Evolutionary conservation across 768 basidiomycete genomes (phyloP).

Genomic region (Amanita brunnescens): DNA sequence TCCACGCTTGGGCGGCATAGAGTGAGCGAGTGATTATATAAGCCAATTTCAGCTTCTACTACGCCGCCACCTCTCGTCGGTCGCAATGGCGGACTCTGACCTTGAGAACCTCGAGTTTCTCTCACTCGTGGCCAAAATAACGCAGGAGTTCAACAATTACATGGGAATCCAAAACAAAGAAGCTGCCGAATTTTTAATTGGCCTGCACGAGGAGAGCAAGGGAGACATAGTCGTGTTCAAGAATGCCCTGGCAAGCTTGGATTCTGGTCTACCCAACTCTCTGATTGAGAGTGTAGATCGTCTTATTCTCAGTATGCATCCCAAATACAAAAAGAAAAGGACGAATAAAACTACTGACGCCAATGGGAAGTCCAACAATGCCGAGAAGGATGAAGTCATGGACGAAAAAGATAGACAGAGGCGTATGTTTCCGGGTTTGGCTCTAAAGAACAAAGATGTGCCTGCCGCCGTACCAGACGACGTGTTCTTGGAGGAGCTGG

Average conservation of each 20-base stretch:
- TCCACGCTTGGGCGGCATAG: slow-evolving; percentile 39
- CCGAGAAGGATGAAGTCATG: slow-evolving; percentile 24
- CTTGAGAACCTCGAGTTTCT: slow-evolving; percentile 91
- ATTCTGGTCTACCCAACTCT: slow-evolving; percentile 81
- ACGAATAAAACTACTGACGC: slow-evolving; percentile 28
- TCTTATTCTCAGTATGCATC: slow-evolving; percentile 89
- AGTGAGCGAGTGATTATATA: slow-evolving; percentile 8
- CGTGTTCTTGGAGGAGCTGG: slow-evolving; percentile 79
- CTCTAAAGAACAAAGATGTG: slow-evolving; percentile 69
- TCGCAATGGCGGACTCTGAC: slow-evolving; percentile 58
- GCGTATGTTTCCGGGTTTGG: slow-evolving; percentile 86
- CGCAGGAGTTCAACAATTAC: slow-evolving; percentile 89
- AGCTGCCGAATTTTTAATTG: slow-evolving; percentile 90
- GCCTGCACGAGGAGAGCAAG: slow-evolving; percentile 78
- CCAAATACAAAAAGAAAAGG: slow-evolving; percentile 80
- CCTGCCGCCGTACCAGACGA: slow-evolving; percentile 59
- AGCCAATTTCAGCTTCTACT: slow-evolving; percentile 3
- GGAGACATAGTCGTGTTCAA: slow-evolving; percentile 73
- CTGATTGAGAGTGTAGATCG: slow-evolving; percentile 92
- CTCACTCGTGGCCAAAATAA: slow-evolving; percentile 85
- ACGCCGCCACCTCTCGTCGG: slow-evolving; percentile 1
- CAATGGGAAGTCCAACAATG: slow-evolving; percentile 28
- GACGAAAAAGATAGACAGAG: slow-evolving; percentile 69
- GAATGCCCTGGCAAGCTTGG: slow-evolving; percentile 62
- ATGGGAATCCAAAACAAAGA: slow-evolving; percentile 82